Evolutionary conservation across 1,284 basidiomycete genomes (phyloP), one percentile per base, ranked within the genome.

Genomic region (Ceratobasidium theobromae): DNA sequence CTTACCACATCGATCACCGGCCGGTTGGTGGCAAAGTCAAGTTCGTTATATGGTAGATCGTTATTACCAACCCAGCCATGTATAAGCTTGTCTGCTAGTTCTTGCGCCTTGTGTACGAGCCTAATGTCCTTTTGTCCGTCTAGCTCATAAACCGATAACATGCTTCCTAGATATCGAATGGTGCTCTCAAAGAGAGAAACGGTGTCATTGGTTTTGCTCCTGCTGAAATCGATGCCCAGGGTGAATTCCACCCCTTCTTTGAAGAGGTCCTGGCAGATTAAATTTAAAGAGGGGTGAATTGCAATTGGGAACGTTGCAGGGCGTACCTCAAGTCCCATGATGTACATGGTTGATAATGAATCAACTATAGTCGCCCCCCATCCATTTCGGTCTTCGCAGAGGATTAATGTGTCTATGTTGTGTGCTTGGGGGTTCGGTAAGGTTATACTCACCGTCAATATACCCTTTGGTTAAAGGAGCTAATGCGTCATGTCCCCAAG

Each of bases 321-420:
- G n/a, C 43, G 35, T 33, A 67, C 68, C 35, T 67, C 32, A 14
- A 67, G 27, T 5, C 66, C 68, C 66, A 69, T 67, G 33, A 69
- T 51, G 33, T 67, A 28, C 58, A 67, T 55, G 4, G 68, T 69
- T 27, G 57, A 53, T 23, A 69, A 12, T 3, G 68, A 45, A 43
- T 69, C 68, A 9, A 69, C 58, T n/a, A 69, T 64, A 5, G 66
- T 65, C 14, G 68, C 53, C 6, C 68, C 68, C 66, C 66, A 68
- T 16, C 67, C 67, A 40, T 68, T 68, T 30, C 67, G 33, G 18
- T 46, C 41, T 49, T 46, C 43, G 25, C 16, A 38, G 16, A 16
- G 16, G 23, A 25, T n/a, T 40, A 55, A 35, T 16, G 11, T 52
- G 16, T 52, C 16, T 16, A 52, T 33, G 25, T 4, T 52, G 25